Conservation (phyloP, 2,329 filamentous ascomycete genomes). For the Anthostomella pinea region DNA sequence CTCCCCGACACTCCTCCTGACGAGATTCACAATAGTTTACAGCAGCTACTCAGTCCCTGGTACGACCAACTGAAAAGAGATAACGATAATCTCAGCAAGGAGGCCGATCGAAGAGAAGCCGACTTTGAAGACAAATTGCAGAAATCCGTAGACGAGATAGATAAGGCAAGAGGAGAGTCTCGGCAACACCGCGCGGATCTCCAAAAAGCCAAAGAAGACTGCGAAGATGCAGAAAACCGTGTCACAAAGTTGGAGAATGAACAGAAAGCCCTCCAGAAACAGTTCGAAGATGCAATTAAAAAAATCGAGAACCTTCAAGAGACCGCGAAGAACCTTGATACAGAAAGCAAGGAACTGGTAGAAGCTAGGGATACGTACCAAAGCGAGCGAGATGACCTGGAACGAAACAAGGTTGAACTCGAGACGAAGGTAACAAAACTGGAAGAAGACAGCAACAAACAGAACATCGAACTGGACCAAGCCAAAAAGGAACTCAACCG, state of each 20-base stretch:
- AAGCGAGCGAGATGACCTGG: no score
- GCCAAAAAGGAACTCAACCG: neutral
- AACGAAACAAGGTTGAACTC: neutral
- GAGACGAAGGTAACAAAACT: constrained; percentile 1
- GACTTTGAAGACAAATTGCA: no score
- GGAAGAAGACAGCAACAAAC: neutral
- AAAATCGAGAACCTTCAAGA: neutral
- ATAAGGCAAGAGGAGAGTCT: no score
- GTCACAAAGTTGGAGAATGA: neutral
- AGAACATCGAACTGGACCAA: neutral
- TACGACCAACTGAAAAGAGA: no score
- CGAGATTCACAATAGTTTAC: no score
- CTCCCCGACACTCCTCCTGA: no score
- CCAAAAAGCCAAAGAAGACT: neutral
- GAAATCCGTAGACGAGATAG: no score
- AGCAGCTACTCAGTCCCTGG: no score
- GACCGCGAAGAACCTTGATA: no score
- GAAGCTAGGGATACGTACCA: neutral
- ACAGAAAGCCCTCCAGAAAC: neutral
- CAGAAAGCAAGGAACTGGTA: neutral
- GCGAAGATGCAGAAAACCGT: neutral
- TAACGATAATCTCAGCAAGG: no score
- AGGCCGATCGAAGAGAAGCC: no score
- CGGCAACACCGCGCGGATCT: neutral
- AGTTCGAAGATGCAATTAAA: neutral